A percentile compares a stretch with the other conserved stretches of the same genome.
Evolutionary conservation across 306 rosid species (phyloP).

Genomic region (Cucurbita maxima): DNA sequence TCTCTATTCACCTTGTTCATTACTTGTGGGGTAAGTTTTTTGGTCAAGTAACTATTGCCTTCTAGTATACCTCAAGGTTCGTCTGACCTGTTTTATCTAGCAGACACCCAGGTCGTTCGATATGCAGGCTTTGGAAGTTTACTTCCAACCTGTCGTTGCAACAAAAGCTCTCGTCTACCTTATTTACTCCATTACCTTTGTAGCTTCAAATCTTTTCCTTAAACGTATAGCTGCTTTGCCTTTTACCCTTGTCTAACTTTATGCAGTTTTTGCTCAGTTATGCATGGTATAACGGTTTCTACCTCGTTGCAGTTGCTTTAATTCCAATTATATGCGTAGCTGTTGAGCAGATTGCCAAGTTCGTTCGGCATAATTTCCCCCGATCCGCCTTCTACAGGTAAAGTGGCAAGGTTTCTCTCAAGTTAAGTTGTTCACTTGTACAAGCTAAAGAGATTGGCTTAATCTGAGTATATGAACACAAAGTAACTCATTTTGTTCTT

Average conservation of each 20-base stretch:
- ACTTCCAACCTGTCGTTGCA: constrained; percentile 49
- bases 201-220: constrained; percentile 70
- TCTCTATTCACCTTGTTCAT: constrained; percentile 61
- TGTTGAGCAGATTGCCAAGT: constrained; percentile 72
- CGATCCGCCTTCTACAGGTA: constrained; percentile 80
- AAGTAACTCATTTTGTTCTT: neutral
- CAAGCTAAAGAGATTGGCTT: neutral
- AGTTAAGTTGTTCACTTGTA: neutral
- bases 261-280: neutral
- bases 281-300: constrained; percentile 16
- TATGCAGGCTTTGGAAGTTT: constrained; percentile 67
- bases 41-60: neutral
- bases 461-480: neutral
- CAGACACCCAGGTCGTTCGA: constrained; percentile 85
- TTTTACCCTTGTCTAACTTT: neutral
- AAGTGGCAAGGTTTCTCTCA: neutral
- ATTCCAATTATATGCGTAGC: constrained; percentile 73
- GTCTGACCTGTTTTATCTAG: constrained; percentile 8
- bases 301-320: constrained; percentile 56
- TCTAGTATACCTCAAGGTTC: neutral
- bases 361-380: constrained; percentile 64
- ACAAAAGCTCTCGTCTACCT: constrained; percentile 77
- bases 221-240: constrained; percentile 28
- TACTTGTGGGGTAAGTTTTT: constrained; percentile 47
- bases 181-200: constrained; percentile 60